Evolutionary conservation across 805 yeast species (phyloP).

Genomic region (Ogataea trehaloabstinens): DNA sequence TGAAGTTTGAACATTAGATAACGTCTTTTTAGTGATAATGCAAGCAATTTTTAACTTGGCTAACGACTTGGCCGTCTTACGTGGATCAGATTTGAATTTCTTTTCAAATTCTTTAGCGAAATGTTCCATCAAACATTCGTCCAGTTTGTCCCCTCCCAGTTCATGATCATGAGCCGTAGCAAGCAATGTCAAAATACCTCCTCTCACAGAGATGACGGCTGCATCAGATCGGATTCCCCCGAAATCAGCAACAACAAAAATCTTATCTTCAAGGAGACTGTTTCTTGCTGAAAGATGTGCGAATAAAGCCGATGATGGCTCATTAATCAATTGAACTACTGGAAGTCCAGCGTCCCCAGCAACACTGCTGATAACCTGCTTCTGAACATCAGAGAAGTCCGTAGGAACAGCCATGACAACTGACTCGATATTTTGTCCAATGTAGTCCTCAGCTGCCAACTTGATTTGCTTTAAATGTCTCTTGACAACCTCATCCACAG

Average conservation of each 20-base stretch:
- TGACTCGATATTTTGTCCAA: constrained; percentile 77
- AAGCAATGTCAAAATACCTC: constrained; percentile 87
- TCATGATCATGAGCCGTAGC: constrained; percentile 79
- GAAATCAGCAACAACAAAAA: constrained; percentile 90
- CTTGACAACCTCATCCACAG: constrained; percentile 74
- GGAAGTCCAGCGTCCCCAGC: constrained; percentile 72
- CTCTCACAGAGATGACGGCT: constrained; percentile 89
- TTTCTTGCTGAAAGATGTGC: constrained; percentile 66
- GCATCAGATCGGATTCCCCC: constrained; percentile 97
- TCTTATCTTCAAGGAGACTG: constrained; percentile 57
- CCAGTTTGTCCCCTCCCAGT: constrained; percentile 88
- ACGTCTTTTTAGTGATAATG: constrained; percentile 82
- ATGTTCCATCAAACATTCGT: constrained; percentile 72
- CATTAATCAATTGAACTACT: constrained; percentile 84
- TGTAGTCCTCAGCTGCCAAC: constrained; percentile 88
- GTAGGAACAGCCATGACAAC: constrained; percentile 91
- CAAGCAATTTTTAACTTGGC: constrained; percentile 88
- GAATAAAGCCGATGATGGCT: constrained; percentile 87
- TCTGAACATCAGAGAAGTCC: constrained; percentile 74
- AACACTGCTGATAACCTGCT: constrained; percentile 56
- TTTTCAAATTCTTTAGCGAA: constrained; percentile 94
- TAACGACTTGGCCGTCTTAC: constrained; percentile 74
- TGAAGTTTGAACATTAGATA: constrained; percentile 84
- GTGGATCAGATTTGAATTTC: constrained; percentile 79
- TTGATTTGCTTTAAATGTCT: constrained; percentile 83